Conservation (phyloP, 345 rosid genomes). For the Hypericum perforatum region DNA sequence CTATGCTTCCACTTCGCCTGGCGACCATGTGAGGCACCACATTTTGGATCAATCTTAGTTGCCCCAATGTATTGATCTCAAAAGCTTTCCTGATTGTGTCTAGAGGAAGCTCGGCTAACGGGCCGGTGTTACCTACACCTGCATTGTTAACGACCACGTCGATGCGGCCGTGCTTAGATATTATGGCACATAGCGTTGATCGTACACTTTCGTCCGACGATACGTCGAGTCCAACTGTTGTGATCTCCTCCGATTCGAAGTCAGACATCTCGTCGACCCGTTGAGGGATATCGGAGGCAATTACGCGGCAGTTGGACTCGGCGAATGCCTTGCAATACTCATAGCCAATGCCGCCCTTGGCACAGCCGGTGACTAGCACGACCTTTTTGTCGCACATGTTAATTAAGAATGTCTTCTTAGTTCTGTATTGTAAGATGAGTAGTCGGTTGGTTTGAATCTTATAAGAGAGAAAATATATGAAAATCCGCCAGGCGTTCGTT, state of each 20-base stretch:
- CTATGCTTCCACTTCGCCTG: slow-evolving; percentile 35
- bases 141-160: slow-evolving; percentile 51
- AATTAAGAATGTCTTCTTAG: neutral
- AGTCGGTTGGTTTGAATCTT: neutral
- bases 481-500: slow-evolving; percentile 9
- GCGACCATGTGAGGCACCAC: slow-evolving; percentile 60
- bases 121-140: slow-evolving; percentile 45
- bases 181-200: slow-evolving; percentile 21
- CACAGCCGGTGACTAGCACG: slow-evolving; percentile 57
- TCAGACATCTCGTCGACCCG: slow-evolving; percentile 33
- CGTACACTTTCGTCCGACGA: slow-evolving; percentile 38
- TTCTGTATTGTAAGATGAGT: neutral
- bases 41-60: slow-evolving; percentile 48
- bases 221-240: slow-evolving; percentile 40
- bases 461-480: slow-evolving; percentile 1
- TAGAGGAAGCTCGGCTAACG: slow-evolving; percentile 42
- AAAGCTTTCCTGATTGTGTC: slow-evolving; percentile 37
- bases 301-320: slow-evolving; percentile 37
- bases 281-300: slow-evolving; percentile 41
- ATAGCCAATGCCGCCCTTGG: slow-evolving; percentile 57
- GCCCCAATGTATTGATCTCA: slow-evolving; percentile 57
- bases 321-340: slow-evolving; percentile 62
- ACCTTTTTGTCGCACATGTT: slow-evolving; percentile 32
- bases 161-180: slow-evolving; percentile 34
- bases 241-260: slow-evolving; percentile 20